Evolutionary conservation across 139 green algal genomes (phyloP), one percentile per base, ranked within the genome.

Genomic region (Chlamydomonas eustigma): DNA sequence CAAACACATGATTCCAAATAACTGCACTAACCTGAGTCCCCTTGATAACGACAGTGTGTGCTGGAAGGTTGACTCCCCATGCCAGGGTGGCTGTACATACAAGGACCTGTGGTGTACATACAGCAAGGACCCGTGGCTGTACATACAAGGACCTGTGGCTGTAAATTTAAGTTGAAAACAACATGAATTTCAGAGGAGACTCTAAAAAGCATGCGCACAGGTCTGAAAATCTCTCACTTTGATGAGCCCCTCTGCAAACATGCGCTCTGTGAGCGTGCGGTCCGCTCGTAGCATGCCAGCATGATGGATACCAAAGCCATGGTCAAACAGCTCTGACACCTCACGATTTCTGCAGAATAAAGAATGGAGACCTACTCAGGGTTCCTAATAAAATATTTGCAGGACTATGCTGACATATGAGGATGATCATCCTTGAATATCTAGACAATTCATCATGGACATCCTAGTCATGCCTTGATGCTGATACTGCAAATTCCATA

Each of bases 61-160:
- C 93, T 0, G 94, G 94, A 63, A 98, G 87, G 89, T 99, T 99
- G 70, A 99, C 94, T 4, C 96, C 96, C 96, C 96, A 99, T 1
- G 96, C 96, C 64, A 99, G 84, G 0, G 96, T 99, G 37, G 96
- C 94, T 8, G 32, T 22, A 50, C 66, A 73, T 6, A 73, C 66
- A 39, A 39, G 32, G 6, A 73, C 32, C 66, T 22, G n/a, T n/a
- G n/a, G n/a, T n/a, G n/a, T n/a, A n/a, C n/a, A n/a, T n/a, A n/a
- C n/a, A n/a, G n/a, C n/a, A n/a, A n/a, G n/a, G n/a, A n/a, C n/a
- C n/a, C n/a, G n/a, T n/a, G n/a, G n/a, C n/a, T n/a, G n/a, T n/a
- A n/a, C n/a, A n/a, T n/a, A n/a, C n/a, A n/a, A n/a, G n/a, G n/a
- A n/a, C n/a, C n/a, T n/a, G n/a, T n/a, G n/a, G n/a, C n/a, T n/a